Evolutionary conservation across 345 rosid genomes (phyloP), one percentile per base, ranked within the genome.

Genomic region (Lagerstroemia speciosa): DNA sequence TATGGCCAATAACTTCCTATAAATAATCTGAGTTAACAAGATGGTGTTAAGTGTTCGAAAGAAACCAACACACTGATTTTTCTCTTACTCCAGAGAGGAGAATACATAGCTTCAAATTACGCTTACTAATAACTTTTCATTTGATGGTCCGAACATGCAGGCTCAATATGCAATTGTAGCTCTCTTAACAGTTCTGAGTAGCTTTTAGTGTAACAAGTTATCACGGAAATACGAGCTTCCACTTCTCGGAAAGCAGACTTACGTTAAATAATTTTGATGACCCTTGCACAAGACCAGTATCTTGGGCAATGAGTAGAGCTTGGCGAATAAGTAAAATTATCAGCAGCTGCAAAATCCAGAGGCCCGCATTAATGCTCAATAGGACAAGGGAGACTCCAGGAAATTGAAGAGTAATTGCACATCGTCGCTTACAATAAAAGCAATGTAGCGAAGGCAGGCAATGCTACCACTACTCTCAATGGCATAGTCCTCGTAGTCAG

Each of bases 401-500:
- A 62, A 36, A 52, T 17, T 27, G 20, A 40, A 29, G 12, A 27
- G 24, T 8, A 5, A 38, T 32, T 45, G n/a, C 27, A 9, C 26
- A 29, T 8, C 14, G 45, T 55, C 55, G 62, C 91, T 79, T 77
- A 84, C 89, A 74, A 77, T 74, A 14, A 84, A 68, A 45, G 87
- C 83, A 65, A 81, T 79, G 36, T 84, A 75, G 32, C 87, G 80
- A 67, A 87, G 81, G 75, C 91, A 87, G 61, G 86, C 84, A 72
- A 80, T 68, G 79, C 89, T 84, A 70, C 83, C 55, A 36, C 76
- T 72, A 74, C 75, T 83, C 29, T 82, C 82, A 64, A 74, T 75
- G 67, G 82, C 83, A 71, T 80, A 81, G 41, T 87, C 89, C 62
- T 83, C 91, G 9, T 81, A 87, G 43, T 84, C 84, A 15, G 86